Base-by-base conservation (phyloP, 495 filamentous ascomycete genomes). In the Aspergillus heteromorphus region DNA sequence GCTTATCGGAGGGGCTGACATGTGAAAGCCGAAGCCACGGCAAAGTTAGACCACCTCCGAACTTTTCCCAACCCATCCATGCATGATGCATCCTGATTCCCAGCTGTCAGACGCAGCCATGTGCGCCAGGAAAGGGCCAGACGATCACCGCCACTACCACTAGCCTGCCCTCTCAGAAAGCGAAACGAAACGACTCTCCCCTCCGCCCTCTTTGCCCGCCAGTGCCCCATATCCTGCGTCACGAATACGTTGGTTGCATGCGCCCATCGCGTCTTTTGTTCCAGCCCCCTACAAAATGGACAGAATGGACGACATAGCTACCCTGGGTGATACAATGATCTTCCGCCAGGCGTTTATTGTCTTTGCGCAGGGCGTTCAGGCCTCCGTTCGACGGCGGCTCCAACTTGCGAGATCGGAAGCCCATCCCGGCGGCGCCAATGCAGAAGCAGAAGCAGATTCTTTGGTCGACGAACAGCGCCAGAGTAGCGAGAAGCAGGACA, bases 301-400 rank as follows among this genome's bases (percentile, higher is more conserved):
- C 23, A 30, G 19, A 27, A 64, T 59, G 54, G 45, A 53, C 40
- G 53, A 58, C 14, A 38, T 42, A 34, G 30, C 53, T 30, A 16
- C 51, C 13, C 25, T 55, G 51, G 36, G 18, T 14, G 53, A 61
- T 23, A 48, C 54, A 6, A 48, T 56, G 23, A 20, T 57, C 11
- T 55, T 48, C 19, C 49, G 40, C n/a, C 52, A 49, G 9, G 52
- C 36, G 0, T 45, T 65, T 30, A 51, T 52, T 0, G 30, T 71
- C 13, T 45, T 67, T 16, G 42, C 64, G 11, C 59, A 65, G 9
- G 55, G 67, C 23, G 66, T 74, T 23, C 66, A 69, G 16, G 65
- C 68, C 21, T 63, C 70, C 0, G 66, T 74, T 49, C 61, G 65
- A 49, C 67, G 65, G 29, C 69, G 59, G 11, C 52, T 73, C 21